Evolutionary conservation across 2,329 filamentous ascomycete species (phyloP), one percentile per base, ranked within the genome.

Genomic region (Epicoccum sorghinum): DNA sequence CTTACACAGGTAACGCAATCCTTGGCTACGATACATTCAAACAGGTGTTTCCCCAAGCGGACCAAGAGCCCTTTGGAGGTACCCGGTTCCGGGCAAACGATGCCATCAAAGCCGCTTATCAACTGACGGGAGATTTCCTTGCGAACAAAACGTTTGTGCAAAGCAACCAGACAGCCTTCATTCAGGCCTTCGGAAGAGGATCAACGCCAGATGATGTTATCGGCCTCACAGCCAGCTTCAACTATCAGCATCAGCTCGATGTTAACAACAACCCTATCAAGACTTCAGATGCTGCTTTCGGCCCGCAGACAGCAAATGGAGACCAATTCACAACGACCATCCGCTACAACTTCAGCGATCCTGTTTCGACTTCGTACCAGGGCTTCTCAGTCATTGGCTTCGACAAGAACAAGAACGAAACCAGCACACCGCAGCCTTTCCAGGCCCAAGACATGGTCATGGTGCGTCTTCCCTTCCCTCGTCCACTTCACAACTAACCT

Each of bases 41-140:
- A 30, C 79, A 83, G 60, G 77, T 85, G 39, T 84, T 84, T 67
- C 83, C 83, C 4, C 61, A 66, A 0, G 60, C 70, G 4, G 65
- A 69, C 1, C 63, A 70, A 46, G 67, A 72, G 5, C 76, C 78
- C 3, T 82, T 78, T 60, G 78, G 74, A 41, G 79, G 76, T 7
- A 78, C 72, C 5, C 78, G 81, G 12, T 77, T 79, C 61, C 78
- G 81, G 7, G 78, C 78, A 2, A 75, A 78, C 27, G 73, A 78
- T 35, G 66, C 74, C 12, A 59, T 73, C 22, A 65, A 80, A 24
- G 54, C 64, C 30, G 69, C 70, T 9, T 75, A 74, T 5, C 61
- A 67, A 27, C 65, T 70, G 18, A 70, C 66, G 1, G 58, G 66
- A 29, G 66, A 70, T 25, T 72, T 76, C 45, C 38, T 62, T 8